Conservation (phyloP, 2,329 filamentous ascomycete genomes). For the Fusarium pilosicola region DNA sequence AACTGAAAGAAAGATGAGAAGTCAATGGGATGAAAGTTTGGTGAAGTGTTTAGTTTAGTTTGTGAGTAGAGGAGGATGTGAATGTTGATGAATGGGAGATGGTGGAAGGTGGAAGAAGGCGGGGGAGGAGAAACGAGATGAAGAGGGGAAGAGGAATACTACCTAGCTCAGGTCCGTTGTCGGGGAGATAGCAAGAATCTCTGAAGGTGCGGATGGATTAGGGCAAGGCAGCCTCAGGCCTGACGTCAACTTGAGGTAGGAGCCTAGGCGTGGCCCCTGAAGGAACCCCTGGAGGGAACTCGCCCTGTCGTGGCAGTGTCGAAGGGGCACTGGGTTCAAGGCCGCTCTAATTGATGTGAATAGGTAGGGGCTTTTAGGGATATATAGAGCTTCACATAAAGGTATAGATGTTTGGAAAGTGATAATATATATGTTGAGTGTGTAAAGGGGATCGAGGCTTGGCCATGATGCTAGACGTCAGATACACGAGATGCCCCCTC, state of each 20-base stretch:
- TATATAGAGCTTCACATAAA: rapidly evolving
- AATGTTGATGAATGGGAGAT: neutral
- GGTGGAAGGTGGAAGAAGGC: neutral
- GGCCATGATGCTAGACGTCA: neutral
- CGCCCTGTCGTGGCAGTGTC: neutral
- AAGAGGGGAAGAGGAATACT: neutral
- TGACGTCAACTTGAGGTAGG: neutral
- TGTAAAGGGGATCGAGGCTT: neutral
- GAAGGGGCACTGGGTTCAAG: neutral
- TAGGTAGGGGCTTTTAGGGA: rapidly evolving
- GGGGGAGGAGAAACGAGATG: neutral
- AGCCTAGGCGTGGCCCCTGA: neutral
- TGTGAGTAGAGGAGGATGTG: neutral
- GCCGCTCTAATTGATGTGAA: neutral
- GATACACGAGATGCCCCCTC: rapidly evolving
- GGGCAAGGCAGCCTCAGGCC: neutral
- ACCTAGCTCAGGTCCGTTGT: neutral
- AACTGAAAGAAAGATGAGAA: neutral
- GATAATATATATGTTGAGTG: too few species aligned
- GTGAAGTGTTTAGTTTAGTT: neutral
- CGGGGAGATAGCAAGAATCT: neutral
- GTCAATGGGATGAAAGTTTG: neutral
- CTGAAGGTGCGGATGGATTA: neutral
- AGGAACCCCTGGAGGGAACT: neutral
- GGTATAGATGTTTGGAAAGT: neutral